Conservation (phyloP, 2,329 filamentous ascomycete species). For the Colletotrichum sublineola region DNA sequence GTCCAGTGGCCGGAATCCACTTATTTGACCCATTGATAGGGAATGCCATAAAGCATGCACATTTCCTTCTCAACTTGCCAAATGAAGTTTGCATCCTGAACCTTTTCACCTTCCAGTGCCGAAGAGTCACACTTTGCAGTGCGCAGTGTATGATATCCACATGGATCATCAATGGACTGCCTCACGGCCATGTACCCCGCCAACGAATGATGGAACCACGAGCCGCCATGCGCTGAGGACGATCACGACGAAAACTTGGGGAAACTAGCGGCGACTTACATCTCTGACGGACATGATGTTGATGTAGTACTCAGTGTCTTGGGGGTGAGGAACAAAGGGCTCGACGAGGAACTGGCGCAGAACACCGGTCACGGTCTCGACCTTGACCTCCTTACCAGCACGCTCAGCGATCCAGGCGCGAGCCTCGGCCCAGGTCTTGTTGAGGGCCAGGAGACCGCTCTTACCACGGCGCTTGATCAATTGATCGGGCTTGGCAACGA, state of each 20-base stretch:
- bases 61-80: conserved; percentile 35
- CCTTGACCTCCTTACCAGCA: conserved; percentile 91
- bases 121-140: conserved; percentile 29
- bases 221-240: conserved; percentile 16
- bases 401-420: conserved; percentile 93
- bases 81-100: conserved; percentile 29
- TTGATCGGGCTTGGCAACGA: conserved; percentile 99
- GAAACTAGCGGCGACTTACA: conserved; percentile 73
- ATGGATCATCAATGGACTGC: conserved; percentile 34
- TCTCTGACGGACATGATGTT: conserved; percentile 99
- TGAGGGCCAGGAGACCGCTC: conserved; percentile 94
- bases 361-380: conserved; percentile 90
- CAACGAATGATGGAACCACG: conserved; percentile 19
- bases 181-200: conserved; percentile 12
- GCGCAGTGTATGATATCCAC: conserved; percentile 24
- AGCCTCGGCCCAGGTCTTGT: conserved; percentile 97
- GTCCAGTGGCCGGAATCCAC: conserved; percentile 40
- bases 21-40: conserved; percentile 41
- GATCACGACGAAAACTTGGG: conserved; percentile 31
- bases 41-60: conserved; percentile 40
- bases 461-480: conserved; percentile 99
- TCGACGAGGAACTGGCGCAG: conserved; percentile 97
- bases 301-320: conserved; percentile 99
- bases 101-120: conserved; percentile 9
- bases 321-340: conserved; percentile 96